Evolutionary conservation across 352 stramenopile genomes (phyloP), one percentile per base, ranked within the genome.

Genomic region (Phytophthora niederhauseri): DNA sequence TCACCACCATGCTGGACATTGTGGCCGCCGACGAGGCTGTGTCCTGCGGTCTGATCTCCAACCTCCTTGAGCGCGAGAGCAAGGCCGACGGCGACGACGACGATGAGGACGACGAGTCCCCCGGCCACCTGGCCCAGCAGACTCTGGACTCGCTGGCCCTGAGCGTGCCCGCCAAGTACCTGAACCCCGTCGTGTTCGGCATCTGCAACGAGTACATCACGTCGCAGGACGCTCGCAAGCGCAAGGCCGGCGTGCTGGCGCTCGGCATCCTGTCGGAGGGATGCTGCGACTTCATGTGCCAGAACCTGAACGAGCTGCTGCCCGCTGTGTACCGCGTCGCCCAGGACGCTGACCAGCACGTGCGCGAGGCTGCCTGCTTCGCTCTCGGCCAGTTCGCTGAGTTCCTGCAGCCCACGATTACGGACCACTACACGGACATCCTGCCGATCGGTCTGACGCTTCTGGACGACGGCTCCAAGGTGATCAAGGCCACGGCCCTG

Each of bases 341-440:
- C 11, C 81, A 96, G 60, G 97, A 99, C 73, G 57, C 68, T 9
- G 95, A 99, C 72, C 85, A 98, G 62, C 87, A 92, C 77, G 97
- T 99, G 50, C 89, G 98, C 57, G 97, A 99, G 73, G 98, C 96
- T 55, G 95, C 97, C 11, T 99, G 97, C 80, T 99, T 99, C 75
- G 94, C 96, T 50, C 84, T 99, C n/a, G 98, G 98, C 45, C 97
- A 99, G 79, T 98, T 99, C 59, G 94, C 94, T 57, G 98, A 99
- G 84, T 98, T 99, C 75, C 96, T 98, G 75, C 97, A 99, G 86
- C 98, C 98, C 5, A 97, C 98, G 61, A 98, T 99, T 53, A 91
- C 98, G 34, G 82, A 94, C 43, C 97, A 99, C 81, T 97, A 97
- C 68, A 85, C 87, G 2, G 86, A 99, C 63, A 99, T 99, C 73